Base-by-base conservation (phyloP, 2,329 filamentous ascomycete genomes). In the Trichoderma brevicompactum region DNA sequence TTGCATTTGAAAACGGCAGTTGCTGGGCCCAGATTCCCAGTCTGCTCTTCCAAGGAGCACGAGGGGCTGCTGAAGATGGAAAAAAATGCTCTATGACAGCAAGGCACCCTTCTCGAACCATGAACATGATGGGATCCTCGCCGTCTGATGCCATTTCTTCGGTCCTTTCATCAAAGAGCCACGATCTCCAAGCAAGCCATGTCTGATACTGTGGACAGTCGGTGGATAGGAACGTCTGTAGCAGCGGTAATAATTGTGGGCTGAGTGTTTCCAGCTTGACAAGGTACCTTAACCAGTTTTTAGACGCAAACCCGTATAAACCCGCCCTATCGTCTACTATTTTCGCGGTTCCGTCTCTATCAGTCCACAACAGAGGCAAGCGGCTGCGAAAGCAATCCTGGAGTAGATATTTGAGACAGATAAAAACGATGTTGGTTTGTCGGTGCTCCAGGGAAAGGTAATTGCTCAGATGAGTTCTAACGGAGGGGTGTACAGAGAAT, bases 391-490 rank as follows among this genome's bases (percentile, higher is more conserved):
- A 68, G 5, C 10, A 8, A 15, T 59, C 61, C 28, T 55, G 64
- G 10, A 68, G 63, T 4, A 72, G 67, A 55, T 72, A 72, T 43
- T 65, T 67, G 7, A 72, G 44, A 49, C 70, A 72, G 2, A 70
- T 17, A 15, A 65, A 66, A 2, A 64, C 67, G 66, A 72, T 69
- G 44, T 68, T 69, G 5, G 62, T 66, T 13, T 69, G 62, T 23
- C 67, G 67, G 15, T 68, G 67, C 15, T 67, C 50, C 10, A 48
- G 8, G 8, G 65, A 38, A 4, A 70, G 34, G 12, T 68, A 66
- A 7, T 13, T 48, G 7, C 44, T 38, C 23, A 70, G 62, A 15
- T 67, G 68, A 3, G 28, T 6, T 10, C n/a, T 17, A 10, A 70
- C 53, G 1, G 67, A 67, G 0, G 28, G n/a, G 13, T 70, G 67